A percentile compares a stretch with the other conserved stretches of the same genome.
Conservation (phyloP, 2,329 filamentous ascomycete genomes). For the Didymella keratinophila region DNA sequence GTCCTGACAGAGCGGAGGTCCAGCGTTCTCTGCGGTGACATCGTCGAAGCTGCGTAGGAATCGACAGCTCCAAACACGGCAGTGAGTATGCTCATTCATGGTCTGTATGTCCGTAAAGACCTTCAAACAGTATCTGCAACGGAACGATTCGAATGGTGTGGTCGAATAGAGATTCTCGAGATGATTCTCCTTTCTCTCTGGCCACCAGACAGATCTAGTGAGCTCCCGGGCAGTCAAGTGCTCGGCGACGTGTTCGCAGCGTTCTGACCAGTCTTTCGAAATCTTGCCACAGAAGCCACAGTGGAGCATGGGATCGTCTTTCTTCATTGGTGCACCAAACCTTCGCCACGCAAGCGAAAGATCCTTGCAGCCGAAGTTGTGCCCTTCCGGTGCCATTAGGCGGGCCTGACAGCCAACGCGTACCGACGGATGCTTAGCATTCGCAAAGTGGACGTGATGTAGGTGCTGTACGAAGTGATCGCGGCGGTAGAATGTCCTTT, state of each 20-base stretch:
- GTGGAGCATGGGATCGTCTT: conserved; percentile 47
- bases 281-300: conserved; percentile 47
- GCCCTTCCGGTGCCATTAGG: conserved; percentile 37
- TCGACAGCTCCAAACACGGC: conserved; percentile 48
- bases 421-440: conserved; percentile 45
- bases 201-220: conserved; percentile 45
- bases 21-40: conserved; percentile 43
- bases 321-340: conserved; percentile 47
- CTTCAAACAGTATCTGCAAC: conserved; percentile 47
- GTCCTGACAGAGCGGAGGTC: conserved; percentile 43
- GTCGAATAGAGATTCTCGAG: conserved; percentile 43
- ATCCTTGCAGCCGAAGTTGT: conserved; percentile 48
- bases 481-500: conserved; percentile 48
- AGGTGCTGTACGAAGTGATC: conserved; percentile 49
- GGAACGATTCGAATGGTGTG: conserved; percentile 41
- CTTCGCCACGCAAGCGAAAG: conserved; percentile 46
- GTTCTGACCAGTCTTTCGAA: conserved; percentile 42
- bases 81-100: conserved; percentile 46
- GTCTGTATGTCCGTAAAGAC: conserved; percentile 41
- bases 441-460: conserved; percentile 47
- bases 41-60: conserved; percentile 47
- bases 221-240: conserved; percentile 42
- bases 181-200: conserved; percentile 43
- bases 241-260: conserved; percentile 45
- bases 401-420: conserved; percentile 45